Base-by-base conservation (phyloP, 129 eudicot genomes). In the Flaveria linearis region DNA sequence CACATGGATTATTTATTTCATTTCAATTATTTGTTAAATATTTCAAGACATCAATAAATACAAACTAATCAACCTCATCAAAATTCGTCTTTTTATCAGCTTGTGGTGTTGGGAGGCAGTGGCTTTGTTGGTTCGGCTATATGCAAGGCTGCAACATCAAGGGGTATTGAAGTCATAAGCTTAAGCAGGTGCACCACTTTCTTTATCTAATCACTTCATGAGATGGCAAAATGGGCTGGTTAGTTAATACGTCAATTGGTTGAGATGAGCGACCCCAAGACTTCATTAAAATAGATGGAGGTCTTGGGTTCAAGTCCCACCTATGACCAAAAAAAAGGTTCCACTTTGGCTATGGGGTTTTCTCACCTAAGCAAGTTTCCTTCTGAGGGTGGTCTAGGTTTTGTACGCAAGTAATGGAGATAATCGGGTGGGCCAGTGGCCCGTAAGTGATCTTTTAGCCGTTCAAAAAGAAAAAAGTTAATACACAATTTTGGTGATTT, bases 41-140 rank as follows among this genome's bases (percentile, higher is more conserved):
- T 28, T 16, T 47, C 4, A 56, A 18, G 20, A 46, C 13, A 33
- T 49, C 3, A 28, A 3, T 5, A 11, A 15, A 49, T 65, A 11
- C 26, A 73, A n/a, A 65, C 58, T 46, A 62, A 58, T 46, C 13
- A 22, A 70, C 9, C 49, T 77, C 30, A 83, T 68, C 9, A 68
- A 68, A 69, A 9, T 66, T 17, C 16, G 6, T 61, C 47, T 80
- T 50, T 28, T 52, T 50, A 76, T 74, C 88, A 94, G 99, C 69
- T 94, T 81, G 99, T 94, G 13, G 96, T 94, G 55, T 78, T 94
- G 81, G 99, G 99, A 86, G 99, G 99, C 81, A 91, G 86, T 73
- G 99, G 99, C 62, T 94, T 94, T 78, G 97, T 94, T 80, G 99
- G 99, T 69, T 85, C 97, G 3, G 97, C 99, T 74, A 94, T 94